Base-by-base conservation (phyloP, 371 early-diverging fungal species). In the Parasitella parasitica region DNA sequence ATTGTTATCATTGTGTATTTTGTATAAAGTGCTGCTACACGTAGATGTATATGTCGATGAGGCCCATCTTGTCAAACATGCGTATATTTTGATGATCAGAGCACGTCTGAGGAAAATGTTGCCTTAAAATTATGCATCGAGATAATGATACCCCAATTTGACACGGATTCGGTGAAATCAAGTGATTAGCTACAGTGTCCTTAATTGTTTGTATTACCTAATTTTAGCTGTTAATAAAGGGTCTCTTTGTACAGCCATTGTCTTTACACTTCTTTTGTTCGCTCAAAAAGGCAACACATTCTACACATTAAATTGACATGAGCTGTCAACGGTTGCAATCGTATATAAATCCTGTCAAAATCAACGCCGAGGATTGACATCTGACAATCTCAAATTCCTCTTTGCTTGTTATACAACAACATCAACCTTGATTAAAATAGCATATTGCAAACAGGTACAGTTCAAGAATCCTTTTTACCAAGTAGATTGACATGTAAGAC, bases 181-280 rank as follows among this genome's bases (percentile, higher is more conserved):
- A 49, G 26, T 49, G 49, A 49, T 27, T 27, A 49, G 49, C 27
- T 49, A 49, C 49, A 49, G 49, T 49, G 49, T 49, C 49, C 28
- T 27, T 1, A 49, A 11, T 34, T 28, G 18, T 32, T 53, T 36
- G 24, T 43, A 26, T 53, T 41, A 57, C 41, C 27, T 50, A 50
- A 27, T 54, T 61, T 27, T 52, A 52, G 26, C 28, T 2, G 30
- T 8, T 9, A 18, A 28, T 37, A 20, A 35, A 61, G 37, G 37
- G 49, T 61, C 24, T 54, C 61, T 61, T 61, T 61, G 34, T 61
- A 15, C 22, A 13, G 16, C 22, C 41, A 38, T 59, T 38, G 30
- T 35, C 52, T 35, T 36, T 43, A 26, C 27, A 16, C 41, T 41
- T 59, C 63, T 65, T 65, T 70, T 70, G 71, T 70, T 66, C 66